Base-by-base conservation (phyloP, 371 early-diverging fungal species). In the Umbelopsis sp. region DNA sequence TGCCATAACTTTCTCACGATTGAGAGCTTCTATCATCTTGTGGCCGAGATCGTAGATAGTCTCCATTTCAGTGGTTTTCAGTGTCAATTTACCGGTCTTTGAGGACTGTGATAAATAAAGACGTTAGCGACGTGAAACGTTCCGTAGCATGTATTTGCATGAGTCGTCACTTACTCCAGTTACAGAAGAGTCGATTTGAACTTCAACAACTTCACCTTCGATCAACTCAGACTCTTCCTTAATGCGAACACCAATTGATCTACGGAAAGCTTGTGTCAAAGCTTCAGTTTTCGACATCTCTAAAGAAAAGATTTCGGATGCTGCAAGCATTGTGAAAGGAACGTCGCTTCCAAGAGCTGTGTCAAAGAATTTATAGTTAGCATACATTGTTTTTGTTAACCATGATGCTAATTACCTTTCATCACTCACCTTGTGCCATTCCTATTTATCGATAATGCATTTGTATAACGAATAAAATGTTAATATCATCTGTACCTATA, bases 11-110 rank as follows among this genome's bases (percentile, higher is more conserved):
- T 97, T 99, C 73, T 99, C 99, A 82, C 96, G 97, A 80, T 93
- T 95, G 71, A 99, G 78, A 35, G 96, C 86, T 68, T 95, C 95
- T 72, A 98, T 95, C 98, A 99, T 99, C 84, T 98, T 99, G 69
- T 93, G 92, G 5, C 99, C 99, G 71, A 99, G 82, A 75, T 99
- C 99, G 79, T 99, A 99, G 62, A 97, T 92, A 24, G 99, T 99
- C 82, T 99, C 99, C 99, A 99, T 99, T 67, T 99, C 99, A 29
- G 97, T 97, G 24, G 99, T 99, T 83, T 99, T 99, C 44, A 99
- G 77, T 51, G 97, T 96, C 67, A 99, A 80, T 78, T 98, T 98
- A n/a, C 97, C 97, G 0, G 96, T 92, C 82, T 96, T 93, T 63
- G 93, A 91, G 6, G 88, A 90, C 94, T 90, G 77, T 46, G 53